A percentile compares a stretch with the other conserved stretches of the same genome.
These are phyloP conservation scores for Talaromyces sp. DNA, from an alignment of 2,329 filamentous ascomycete species.

Conservation along the genomic window DNA sequence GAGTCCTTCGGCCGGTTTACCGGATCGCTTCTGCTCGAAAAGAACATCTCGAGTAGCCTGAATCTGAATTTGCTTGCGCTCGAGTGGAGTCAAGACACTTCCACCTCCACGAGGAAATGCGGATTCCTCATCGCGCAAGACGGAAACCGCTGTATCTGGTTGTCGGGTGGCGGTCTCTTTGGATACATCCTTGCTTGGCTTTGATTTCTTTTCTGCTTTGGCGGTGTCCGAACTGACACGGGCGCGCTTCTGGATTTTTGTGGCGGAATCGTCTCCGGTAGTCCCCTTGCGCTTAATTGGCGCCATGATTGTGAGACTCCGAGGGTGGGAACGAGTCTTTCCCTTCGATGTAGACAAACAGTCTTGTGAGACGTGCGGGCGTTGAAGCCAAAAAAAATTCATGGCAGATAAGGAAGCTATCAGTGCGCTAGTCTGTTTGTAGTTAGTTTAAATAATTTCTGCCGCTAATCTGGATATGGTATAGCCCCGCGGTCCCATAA, in stretches of 20 bases:
- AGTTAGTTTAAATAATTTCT: not conserved
- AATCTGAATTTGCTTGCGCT: constrained; percentile 94
- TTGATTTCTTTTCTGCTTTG: constrained; percentile 29
- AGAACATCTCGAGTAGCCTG: constrained; percentile 89
- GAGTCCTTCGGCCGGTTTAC: constrained; percentile 47
- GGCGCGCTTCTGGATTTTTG: constrained; percentile 42
- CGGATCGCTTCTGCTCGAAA: constrained; percentile 72
- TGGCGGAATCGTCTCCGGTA: constrained; percentile 34
- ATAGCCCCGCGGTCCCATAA: too few relatives aligned
- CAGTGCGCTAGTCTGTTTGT: constrained; percentile 12
- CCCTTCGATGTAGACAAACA: constrained; percentile 2
- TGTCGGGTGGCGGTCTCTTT: constrained; percentile 29
- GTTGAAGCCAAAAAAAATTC: constrained; percentile 16
- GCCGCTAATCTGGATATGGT: not conserved
- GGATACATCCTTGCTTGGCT: constrained; percentile 31
- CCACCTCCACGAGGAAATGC: constrained; percentile 91
- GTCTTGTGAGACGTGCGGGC: constrained; percentile 14
- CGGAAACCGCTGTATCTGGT: constrained; percentile 36
- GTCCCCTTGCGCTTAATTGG: constrained; percentile 49
- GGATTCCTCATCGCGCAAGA: constrained; percentile 73
- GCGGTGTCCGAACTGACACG: constrained; percentile 39
- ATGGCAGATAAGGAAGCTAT: constrained; percentile 20
- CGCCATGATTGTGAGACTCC: constrained; percentile 35
- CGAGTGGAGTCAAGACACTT: constrained; percentile 84
- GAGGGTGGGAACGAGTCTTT: not conserved